Evolutionary conservation across 1,284 basidiomycete genomes (phyloP), one percentile per base, ranked within the genome.

Genomic region (Apiotrichum montevideense): DNA sequence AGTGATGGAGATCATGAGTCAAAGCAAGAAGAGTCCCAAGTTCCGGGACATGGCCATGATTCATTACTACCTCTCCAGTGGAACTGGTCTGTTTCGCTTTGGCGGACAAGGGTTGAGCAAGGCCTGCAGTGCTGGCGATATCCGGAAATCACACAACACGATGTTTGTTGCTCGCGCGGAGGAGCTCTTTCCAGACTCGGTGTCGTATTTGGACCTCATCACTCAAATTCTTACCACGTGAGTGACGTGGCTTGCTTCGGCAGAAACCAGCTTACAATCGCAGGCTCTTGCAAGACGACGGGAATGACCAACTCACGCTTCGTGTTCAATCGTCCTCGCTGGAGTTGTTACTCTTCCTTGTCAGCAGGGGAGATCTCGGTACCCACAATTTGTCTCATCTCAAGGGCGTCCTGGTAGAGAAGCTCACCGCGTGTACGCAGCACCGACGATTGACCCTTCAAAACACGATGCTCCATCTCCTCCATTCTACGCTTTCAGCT

Each of bases 391-490:
- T 90, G 2, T 82, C 85, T 56, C 77, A 79, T 29, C 79, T 93
- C 49, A 87, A 95, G 71, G 80, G 83, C 0, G 80, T 82, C 1
- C 80, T 96, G 40, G 80, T 92, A 45, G 82, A 83, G 50, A 88
- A 90, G 67, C 80, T 97, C 2, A 89, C 85, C 65, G 78, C 84
- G 50, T 86, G 83, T 35, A 79, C 96, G 15, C 86, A 91, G 63
- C 79, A 79, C 29, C 79, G 78, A 15, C 82, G 85, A 35, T 81
- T 92, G 39, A 87, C 93, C 64, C 79, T 93, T 13, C 93, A 96
- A 75, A 93, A 91, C 80, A 94, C 93, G 69, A 83, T 97, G 55
- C 83, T 98, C 1, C 91, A 93, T 64, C 83, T 95, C 8, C 81
- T 98, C 1, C 93, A 97, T 68, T 87, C 89, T 0, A 79, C 90